phyloP scores from a whole-genome alignment of 257 asterid genomes.

The Nicotiana attenuata region DNA sequence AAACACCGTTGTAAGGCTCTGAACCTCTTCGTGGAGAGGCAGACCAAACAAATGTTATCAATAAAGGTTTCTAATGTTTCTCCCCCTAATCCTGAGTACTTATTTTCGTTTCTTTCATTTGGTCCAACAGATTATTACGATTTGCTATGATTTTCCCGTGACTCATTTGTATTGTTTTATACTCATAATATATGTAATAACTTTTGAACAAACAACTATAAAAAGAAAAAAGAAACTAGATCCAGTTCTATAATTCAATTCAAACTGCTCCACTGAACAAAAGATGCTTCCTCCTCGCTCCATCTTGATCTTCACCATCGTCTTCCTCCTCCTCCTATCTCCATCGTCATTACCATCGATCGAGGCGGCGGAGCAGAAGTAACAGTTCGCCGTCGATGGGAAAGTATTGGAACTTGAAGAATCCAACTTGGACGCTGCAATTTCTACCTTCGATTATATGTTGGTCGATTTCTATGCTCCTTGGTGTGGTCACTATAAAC shows the following conservation, averaged over 20 bases:
- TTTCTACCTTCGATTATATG: constrained; percentile 66
- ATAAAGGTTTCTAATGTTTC: too few relatives aligned
- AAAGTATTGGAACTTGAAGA: constrained; percentile 74
- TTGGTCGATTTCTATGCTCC: constrained; percentile 93
- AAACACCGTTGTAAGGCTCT: too few relatives aligned
- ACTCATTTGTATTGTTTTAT: too few relatives aligned
- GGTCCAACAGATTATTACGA: too few relatives aligned
- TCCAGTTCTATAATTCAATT: neutral
- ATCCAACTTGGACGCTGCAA: constrained; percentile 81
- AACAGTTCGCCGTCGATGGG: constrained; percentile 63
- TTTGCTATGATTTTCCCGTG: too few relatives aligned
- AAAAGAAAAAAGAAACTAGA: neutral
- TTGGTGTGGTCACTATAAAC: constrained; percentile 98
- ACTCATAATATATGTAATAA: too few relatives aligned
- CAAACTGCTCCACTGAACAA: neutral
- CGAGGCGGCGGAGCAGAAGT: neutral
- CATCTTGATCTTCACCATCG: neutral
- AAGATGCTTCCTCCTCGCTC: constrained; percentile 6
- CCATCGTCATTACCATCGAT: neutral
- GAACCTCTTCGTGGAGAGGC: too few relatives aligned
- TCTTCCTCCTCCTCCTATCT: neutral
- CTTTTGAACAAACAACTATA: too few relatives aligned
- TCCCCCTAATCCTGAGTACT: too few relatives aligned
- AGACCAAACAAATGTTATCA: too few relatives aligned
- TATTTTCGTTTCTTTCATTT: too few relatives aligned